Percentiles rank a stretch among this genome's conserved stretches.
phyloP scores from a whole-genome alignment of 2,329 filamentous ascomycete species.

The Amauroascus verrucosus region DNA sequence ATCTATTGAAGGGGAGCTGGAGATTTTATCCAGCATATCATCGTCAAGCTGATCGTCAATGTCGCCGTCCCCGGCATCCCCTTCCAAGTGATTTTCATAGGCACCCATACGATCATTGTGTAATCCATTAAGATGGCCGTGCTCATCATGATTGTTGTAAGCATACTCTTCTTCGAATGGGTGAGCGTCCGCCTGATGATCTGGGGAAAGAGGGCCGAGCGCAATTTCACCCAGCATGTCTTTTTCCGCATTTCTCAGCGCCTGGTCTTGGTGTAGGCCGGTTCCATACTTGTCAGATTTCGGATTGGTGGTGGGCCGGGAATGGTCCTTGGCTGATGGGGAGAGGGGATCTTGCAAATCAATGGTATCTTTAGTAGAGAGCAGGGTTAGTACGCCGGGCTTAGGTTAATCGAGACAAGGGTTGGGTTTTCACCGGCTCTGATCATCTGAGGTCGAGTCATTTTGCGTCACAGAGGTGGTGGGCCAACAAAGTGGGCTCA shows the following conservation, averaged over 20 bases:
- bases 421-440: constrained; percentile 33
- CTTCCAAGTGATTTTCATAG: constrained; percentile 22
- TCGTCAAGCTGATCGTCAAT: constrained; percentile 55
- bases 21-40: constrained; percentile 97
- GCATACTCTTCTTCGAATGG: constrained; percentile 26
- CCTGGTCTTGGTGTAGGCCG: constrained; percentile 64
- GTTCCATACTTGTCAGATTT: constrained; percentile 53
- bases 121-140: constrained; percentile 19
- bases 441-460: constrained; percentile 38
- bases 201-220: constrained; percentile 52
- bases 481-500: neutral
- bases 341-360: constrained; percentile 75
- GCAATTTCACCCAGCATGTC: constrained; percentile 64
- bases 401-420: neutral
- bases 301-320: constrained; percentile 41
- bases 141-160: constrained; percentile 26
- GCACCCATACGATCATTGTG: constrained; percentile 16
- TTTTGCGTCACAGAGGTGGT: constrained; percentile 17
- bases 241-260: constrained; percentile 67
- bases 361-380: constrained; percentile 92
- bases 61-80: constrained; percentile 53
- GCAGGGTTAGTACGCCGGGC: constrained; percentile 1
- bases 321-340: constrained; percentile 76
- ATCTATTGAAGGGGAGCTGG: constrained; percentile 95
- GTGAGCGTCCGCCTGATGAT: constrained; percentile 38